phyloP scores from a whole-genome alignment of 1,284 basidiomycete species.

The Cutaneotrichosporon cavernicola region DNA sequence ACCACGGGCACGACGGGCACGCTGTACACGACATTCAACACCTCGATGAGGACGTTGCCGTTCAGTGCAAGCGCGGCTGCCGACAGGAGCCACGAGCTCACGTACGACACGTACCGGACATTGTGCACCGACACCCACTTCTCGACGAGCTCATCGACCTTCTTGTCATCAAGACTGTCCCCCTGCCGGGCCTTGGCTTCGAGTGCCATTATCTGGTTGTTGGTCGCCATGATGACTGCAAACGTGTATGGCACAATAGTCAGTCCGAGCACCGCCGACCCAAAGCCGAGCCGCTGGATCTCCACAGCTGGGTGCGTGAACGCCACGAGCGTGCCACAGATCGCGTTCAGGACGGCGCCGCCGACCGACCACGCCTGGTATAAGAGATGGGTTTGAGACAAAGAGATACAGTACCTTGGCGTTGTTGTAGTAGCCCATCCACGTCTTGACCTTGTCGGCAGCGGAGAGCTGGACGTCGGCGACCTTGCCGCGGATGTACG shows the following conservation, averaged over 20 bases:
- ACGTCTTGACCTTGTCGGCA: slow-evolving; percentile 23
- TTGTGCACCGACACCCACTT: slow-evolving; percentile 30
- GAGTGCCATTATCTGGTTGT: slow-evolving; percentile 26
- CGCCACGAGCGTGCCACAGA: slow-evolving; percentile 23
- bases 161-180: slow-evolving; percentile 7
- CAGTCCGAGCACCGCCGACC: slow-evolving; percentile 24
- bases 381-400: neutral
- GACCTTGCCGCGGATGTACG: slow-evolving; percentile 28
- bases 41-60: slow-evolving; percentile 5
- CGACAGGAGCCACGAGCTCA: slow-evolving; percentile 15
- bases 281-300: slow-evolving; percentile 26
- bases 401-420: neutral
- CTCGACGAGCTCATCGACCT: slow-evolving; percentile 24
- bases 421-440: slow-evolving; percentile 22
- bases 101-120: slow-evolving; percentile 18
- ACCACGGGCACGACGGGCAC: neutral
- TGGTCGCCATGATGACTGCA: slow-evolving; percentile 22
- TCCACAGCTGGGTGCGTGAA: slow-evolving; percentile 22
- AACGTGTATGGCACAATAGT: slow-evolving; percentile 32
- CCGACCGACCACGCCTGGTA: slow-evolving; percentile 23
- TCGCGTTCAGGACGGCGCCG: slow-evolving; percentile 13
- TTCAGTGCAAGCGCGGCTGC: slow-evolving; percentile 18
- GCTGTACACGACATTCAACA: slow-evolving; percentile 12
- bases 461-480: slow-evolving; percentile 5
- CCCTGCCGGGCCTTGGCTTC: neutral